Evolutionary conservation across 2,329 filamentous ascomycete species (phyloP).

Genomic region (Colletotrichum lentis): DNA sequence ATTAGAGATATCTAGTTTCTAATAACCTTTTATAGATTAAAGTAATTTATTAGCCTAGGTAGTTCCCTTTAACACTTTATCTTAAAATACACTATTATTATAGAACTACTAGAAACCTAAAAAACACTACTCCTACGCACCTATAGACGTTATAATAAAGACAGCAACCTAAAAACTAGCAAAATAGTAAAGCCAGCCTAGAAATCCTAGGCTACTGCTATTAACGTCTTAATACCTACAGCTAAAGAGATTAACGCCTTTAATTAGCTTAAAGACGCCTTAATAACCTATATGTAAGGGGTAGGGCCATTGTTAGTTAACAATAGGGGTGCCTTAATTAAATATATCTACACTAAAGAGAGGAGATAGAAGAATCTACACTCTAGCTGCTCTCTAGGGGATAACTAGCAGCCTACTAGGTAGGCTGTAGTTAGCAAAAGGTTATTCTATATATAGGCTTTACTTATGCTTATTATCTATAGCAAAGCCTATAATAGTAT

Average conservation of each 20-base stretch:
- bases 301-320: no score
- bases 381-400: no score
- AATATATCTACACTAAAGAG: no score
- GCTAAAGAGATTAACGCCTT: not conserved
- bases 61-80: not conserved
- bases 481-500: no score
- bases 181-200: not conserved
- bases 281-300: no score
- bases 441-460: no score
- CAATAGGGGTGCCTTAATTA: no score
- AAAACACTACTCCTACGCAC: not conserved
- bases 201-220: not conserved
- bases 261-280: no score
- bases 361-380: no score
- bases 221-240: not conserved
- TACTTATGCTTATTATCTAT: no score
- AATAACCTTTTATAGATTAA: not conserved
- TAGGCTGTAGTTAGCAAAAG: no score
- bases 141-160: not conserved
- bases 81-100: not conserved
- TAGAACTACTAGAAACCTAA: not conserved
- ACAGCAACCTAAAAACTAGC: not conserved
- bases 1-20: not conserved
- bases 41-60: not conserved
- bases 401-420: no score